Evolutionary conservation across 2,329 filamentous ascomycete genomes (phyloP).

Genomic region (Xylogone sp.): DNA sequence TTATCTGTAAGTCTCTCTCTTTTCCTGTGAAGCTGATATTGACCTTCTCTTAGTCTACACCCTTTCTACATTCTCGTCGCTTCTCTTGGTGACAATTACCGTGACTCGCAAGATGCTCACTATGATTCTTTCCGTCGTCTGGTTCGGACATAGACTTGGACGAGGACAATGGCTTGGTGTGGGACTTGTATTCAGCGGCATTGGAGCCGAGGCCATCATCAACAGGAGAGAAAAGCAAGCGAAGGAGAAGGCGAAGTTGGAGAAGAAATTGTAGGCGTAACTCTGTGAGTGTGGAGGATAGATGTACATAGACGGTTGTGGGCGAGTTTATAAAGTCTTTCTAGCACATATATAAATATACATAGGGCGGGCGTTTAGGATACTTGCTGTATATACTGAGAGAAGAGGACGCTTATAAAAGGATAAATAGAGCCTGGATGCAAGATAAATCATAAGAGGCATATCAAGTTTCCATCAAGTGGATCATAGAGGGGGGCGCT

Average conservation of each 20-base stretch:
- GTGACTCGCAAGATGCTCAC: slow-evolving; percentile 99
- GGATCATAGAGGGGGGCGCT: not conserved
- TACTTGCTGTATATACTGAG: not conserved
- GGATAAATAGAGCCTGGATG: not conserved
- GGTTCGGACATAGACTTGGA: slow-evolving; percentile 85
- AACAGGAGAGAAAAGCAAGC: slow-evolving; percentile 77
- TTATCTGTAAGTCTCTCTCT: slow-evolving; percentile 77
- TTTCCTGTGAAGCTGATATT: too few species aligned
- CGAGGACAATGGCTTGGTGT: slow-evolving; percentile 95
- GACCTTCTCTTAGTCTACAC: slow-evolving; percentile 84
- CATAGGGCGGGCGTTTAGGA: not conserved
- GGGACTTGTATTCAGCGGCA: slow-evolving; percentile 87
- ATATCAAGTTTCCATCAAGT: not conserved
- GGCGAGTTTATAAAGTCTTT: not conserved
- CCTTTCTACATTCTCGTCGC: slow-evolving; percentile 83
- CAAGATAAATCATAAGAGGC: not conserved
- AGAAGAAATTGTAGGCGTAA: slow-evolving; percentile 18
- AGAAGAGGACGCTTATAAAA: not conserved
- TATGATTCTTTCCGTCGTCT: slow-evolving; percentile 93
- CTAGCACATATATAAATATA: too few species aligned
- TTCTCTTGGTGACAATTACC: slow-evolving; percentile 92
- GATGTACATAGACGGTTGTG: not conserved
- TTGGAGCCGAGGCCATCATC: slow-evolving; percentile 85
- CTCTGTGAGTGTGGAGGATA: not conserved
- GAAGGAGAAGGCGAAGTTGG: slow-evolving; percentile 62